phyloP scores from a whole-genome alignment of 2,329 filamentous ascomycete species.

The Trichoderma aggressivum region DNA sequence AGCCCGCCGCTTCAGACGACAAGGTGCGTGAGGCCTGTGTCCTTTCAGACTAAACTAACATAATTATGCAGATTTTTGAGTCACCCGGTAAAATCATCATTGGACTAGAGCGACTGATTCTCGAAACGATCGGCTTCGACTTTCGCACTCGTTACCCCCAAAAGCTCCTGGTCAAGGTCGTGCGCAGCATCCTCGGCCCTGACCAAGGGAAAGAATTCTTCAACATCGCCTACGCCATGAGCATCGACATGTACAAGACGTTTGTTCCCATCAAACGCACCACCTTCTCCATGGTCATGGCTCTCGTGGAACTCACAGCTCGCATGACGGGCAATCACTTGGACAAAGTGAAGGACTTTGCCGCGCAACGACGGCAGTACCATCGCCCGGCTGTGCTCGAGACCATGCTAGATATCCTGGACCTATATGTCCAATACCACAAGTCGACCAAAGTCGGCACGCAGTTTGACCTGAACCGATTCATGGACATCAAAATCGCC shows the following conservation, averaged over 20 bases:
- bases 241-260: constrained; percentile 87
- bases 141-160: constrained; percentile 88
- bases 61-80: constrained; percentile 67
- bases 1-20: constrained; percentile 74
- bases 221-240: constrained; percentile 73
- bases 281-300: constrained; percentile 78
- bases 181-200: constrained; percentile 51
- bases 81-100: constrained; percentile 75
- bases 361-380: constrained; percentile 46
- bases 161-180: constrained; percentile 76
- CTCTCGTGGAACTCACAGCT: constrained; percentile 75
- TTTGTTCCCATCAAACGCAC: constrained; percentile 89
- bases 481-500: constrained; percentile 82
- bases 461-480: constrained; percentile 68
- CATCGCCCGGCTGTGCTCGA: constrained; percentile 57
- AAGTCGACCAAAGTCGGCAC: constrained; percentile 70
- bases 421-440: constrained; percentile 85
- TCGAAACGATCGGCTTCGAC: constrained; percentile 91
- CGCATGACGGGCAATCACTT: constrained; percentile 59
- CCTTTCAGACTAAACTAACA: not conserved
- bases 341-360: constrained; percentile 48
- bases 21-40: constrained; percentile 50
- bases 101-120: constrained; percentile 84
- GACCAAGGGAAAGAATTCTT: constrained; percentile 54
- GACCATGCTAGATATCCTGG: constrained; percentile 83